A percentile compares a stretch with the other conserved stretches of the same genome.
These are phyloP conservation scores for Onygenales sp. DNA, from an alignment of 2,329 filamentous ascomycete species.

Conservation along the genomic window DNA sequence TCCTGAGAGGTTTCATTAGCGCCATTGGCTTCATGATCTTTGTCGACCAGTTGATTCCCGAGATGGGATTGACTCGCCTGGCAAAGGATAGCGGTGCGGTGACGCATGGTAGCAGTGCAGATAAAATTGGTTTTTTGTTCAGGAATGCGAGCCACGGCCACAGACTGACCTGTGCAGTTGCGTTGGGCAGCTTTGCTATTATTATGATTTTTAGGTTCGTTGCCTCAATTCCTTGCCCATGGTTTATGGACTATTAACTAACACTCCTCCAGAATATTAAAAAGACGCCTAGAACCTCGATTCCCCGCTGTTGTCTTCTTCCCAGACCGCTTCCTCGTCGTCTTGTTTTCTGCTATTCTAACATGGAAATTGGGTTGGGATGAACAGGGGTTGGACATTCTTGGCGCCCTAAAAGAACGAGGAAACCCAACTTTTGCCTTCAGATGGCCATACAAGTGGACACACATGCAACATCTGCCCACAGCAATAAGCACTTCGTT, in stretches of 20 bases:
- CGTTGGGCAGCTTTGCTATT: slow-evolving; percentile 68
- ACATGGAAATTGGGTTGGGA: slow-evolving; percentile 73
- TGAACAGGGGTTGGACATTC: slow-evolving; percentile 65
- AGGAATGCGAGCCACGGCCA: slow-evolving; percentile 59
- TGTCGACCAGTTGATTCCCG: slow-evolving; percentile 86
- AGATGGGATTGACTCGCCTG: slow-evolving; percentile 63
- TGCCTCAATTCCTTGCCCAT: background rate
- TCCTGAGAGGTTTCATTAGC: slow-evolving; percentile 90
- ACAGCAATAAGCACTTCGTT: slow-evolving; percentile 86
- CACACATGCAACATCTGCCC: slow-evolving; percentile 71
- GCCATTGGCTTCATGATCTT: slow-evolving; percentile 95
- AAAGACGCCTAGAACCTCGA: slow-evolving; percentile 67
- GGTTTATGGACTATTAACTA: background rate
- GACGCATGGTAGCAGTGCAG: slow-evolving; percentile 73
- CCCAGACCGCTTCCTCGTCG: slow-evolving; percentile 83
- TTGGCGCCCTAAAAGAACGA: slow-evolving; percentile 69
- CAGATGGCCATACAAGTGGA: slow-evolving; percentile 71
- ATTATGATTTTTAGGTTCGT: slow-evolving; percentile 82
- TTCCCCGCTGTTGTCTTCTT: slow-evolving; percentile 77
- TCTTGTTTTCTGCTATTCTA: slow-evolving; percentile 72
- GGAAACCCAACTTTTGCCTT: slow-evolving; percentile 67
- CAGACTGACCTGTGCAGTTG: slow-evolving; percentile 64
- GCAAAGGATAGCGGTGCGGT: slow-evolving; percentile 56
- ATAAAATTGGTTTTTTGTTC: slow-evolving; percentile 75
- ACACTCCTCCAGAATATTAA: slow-evolving; percentile 54